Evolutionary conservation across 129 eudicot species (phyloP).

Genomic region (Pittosporum tobira): DNA sequence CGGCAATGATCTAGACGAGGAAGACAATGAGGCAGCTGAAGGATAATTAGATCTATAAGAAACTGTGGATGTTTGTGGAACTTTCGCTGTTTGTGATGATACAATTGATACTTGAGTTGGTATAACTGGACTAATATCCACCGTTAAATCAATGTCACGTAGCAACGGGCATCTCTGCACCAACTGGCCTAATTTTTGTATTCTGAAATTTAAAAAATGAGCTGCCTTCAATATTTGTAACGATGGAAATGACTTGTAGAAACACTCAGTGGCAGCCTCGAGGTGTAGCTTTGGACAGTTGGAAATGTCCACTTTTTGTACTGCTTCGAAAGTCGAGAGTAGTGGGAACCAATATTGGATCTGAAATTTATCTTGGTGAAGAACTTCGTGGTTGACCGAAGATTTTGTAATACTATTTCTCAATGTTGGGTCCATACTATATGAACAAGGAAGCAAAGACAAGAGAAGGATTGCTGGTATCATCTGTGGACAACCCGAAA

Average conservation of each 20-base stretch:
- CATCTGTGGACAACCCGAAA: constrained; percentile 72
- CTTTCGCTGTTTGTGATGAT: constrained; percentile 24
- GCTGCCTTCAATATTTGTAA: constrained; percentile 52
- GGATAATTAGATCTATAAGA: constrained; percentile 9
- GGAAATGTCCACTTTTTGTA: constrained; percentile 63
- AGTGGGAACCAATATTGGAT: constrained; percentile 29
- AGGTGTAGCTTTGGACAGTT: constrained; percentile 66
- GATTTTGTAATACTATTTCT: constrained; percentile 27
- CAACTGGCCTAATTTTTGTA: constrained; percentile 31
- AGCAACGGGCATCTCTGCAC: constrained; percentile 46
- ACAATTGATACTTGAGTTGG: constrained; percentile 30
- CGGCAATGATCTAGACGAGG: constrained; percentile 15
- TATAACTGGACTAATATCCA: constrained; percentile 58
- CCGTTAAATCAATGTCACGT: constrained; percentile 52
- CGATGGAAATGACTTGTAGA: constrained; percentile 67
- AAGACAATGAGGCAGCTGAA: constrained; percentile 18
- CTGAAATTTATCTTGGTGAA: constrained; percentile 11
- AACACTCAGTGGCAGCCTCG: constrained; percentile 46
- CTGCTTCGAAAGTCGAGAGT: constrained; percentile 46
- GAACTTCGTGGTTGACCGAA: constrained; percentile 18
- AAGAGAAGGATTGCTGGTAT: constrained; percentile 39
- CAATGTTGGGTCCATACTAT: constrained; percentile 18
- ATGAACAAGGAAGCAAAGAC: constrained; percentile 53
- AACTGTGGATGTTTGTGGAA: constrained; percentile 8
- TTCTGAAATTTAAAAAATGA: constrained; percentile 37